Evolutionary conservation across 2,329 filamentous ascomycete species (phyloP).

Genomic region (Xylaria sp.): DNA sequence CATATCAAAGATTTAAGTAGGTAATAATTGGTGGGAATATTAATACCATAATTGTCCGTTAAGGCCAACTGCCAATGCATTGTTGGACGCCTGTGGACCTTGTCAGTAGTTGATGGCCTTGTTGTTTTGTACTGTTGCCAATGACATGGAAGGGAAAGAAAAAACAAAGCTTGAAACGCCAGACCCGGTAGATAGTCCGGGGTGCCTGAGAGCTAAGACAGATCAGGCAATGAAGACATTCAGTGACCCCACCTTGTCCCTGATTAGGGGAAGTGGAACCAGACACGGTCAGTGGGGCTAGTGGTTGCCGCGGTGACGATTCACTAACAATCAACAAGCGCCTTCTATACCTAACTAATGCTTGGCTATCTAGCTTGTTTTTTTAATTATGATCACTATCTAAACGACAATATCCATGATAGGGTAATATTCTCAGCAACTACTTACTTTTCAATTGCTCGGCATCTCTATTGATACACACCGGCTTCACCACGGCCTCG

Average conservation of each 20-base stretch:
- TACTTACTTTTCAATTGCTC: constrained; percentile 10
- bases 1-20: neutral
- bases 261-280: constrained; percentile 12
- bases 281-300: constrained; percentile 1
- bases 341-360: constrained; percentile 5
- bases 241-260: constrained; percentile 1
- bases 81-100: neutral
- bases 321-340: constrained; percentile 36
- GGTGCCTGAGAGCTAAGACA: constrained; percentile 7
- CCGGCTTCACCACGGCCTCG: neutral
- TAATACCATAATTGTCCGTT: neutral
- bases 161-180: constrained; percentile 11
- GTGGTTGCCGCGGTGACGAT: constrained; percentile 32
- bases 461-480: neutral
- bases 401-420: constrained; percentile 19
- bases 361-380: neutral
- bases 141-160: constrained; percentile 7
- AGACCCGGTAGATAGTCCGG: neutral
- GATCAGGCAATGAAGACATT: neutral
- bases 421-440: constrained; percentile 4
- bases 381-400: constrained; percentile 15
- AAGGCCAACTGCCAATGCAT: neutral
- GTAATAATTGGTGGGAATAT: neutral
- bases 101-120: neutral
- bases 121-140: constrained; percentile 24